These are phyloP conservation scores for Tephrocybe sp. DNA, from an alignment of 768 basidiomycete species.

Conservation along the genomic window DNA sequence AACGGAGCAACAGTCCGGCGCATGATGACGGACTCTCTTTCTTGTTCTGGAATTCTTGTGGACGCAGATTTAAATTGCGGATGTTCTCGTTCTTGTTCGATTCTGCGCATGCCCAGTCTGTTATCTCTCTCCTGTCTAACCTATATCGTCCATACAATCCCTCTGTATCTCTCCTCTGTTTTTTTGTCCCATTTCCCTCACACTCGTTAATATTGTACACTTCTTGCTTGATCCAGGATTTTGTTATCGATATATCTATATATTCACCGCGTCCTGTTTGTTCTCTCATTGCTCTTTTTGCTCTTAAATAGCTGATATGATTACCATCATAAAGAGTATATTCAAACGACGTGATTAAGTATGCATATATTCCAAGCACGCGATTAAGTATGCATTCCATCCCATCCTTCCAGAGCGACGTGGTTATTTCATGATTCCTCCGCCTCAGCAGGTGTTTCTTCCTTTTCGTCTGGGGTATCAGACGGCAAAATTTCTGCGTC, in stretches of 20 bases:
- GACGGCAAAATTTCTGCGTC: constrained; percentile 35
- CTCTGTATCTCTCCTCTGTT: constrained; percentile 26
- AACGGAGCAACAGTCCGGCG: constrained; percentile 50
- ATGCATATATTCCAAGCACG: constrained; percentile 7
- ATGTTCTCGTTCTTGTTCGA: constrained; percentile 15
- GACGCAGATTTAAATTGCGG: constrained; percentile 15
- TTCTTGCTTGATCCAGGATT: constrained; percentile 29
- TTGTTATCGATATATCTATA: constrained; percentile 39
- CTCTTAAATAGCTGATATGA: constrained; percentile 12
- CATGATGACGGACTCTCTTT: constrained; percentile 27
- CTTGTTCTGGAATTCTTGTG: constrained; percentile 17
- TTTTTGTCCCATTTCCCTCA: constrained; percentile 23
- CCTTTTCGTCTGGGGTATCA: constrained; percentile 43
- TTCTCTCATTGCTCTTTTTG: constrained; percentile 13
- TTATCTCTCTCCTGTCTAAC: constrained; percentile 18
- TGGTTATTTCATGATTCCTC: constrained; percentile 15
- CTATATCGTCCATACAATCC: constrained; percentile 3
- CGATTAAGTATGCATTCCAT: constrained; percentile 10
- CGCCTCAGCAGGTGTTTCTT: constrained; percentile 29
- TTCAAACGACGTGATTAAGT: constrained; percentile 13
- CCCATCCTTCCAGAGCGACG: constrained; percentile 10
- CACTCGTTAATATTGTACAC: constrained; percentile 43
- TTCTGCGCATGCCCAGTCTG: constrained; percentile 13
- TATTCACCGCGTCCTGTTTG: constrained; percentile 22
- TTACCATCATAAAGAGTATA: constrained; percentile 11